Percentiles rank a stretch among this genome's conserved stretches.
Evolutionary conservation across 352 stramenopile genomes (phyloP).

Genomic region (Ophiocytium majus): DNA sequence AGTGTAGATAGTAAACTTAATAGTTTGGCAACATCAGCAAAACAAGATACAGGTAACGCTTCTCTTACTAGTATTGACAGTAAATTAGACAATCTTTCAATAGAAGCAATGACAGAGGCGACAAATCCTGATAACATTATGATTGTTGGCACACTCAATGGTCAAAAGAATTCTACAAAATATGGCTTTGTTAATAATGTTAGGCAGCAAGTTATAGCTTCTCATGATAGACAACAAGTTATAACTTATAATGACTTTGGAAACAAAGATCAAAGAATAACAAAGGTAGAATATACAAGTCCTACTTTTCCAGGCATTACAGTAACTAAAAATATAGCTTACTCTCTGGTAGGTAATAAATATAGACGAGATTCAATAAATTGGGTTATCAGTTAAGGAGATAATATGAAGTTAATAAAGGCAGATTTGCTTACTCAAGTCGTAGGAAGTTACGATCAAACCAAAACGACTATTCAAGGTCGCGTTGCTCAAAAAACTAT

Average conservation of each 20-base stretch:
- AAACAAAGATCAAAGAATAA: constrained; percentile 13
- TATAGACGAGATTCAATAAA: constrained; percentile 19
- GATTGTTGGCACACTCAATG: neutral
- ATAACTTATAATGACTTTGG: neutral
- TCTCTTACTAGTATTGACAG: neutral
- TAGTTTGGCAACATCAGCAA: neutral
- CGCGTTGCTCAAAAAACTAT: constrained; percentile 16
- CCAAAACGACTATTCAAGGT: constrained; percentile 20
- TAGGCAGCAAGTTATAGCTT: neutral
- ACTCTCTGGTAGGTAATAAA: neutral
- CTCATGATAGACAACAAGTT: constrained; percentile 8
- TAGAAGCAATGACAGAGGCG: neutral
- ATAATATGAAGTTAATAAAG: constrained; percentile 14
- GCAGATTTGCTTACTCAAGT: constrained; percentile 9
- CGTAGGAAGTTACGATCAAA: constrained; percentile 20
- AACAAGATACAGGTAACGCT: neutral
- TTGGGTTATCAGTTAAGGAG: constrained; percentile 19
- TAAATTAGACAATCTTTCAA: neutral
- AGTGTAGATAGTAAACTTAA: neutral
- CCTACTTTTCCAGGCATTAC: neutral
- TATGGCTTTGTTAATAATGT: neutral
- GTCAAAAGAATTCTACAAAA: neutral
- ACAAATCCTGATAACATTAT: neutral
- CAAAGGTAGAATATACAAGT: neutral
- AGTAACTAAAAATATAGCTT: neutral